phyloP scores from a whole-genome alignment of 495 filamentous ascomycete species.

The Penicillium crystallinum region DNA sequence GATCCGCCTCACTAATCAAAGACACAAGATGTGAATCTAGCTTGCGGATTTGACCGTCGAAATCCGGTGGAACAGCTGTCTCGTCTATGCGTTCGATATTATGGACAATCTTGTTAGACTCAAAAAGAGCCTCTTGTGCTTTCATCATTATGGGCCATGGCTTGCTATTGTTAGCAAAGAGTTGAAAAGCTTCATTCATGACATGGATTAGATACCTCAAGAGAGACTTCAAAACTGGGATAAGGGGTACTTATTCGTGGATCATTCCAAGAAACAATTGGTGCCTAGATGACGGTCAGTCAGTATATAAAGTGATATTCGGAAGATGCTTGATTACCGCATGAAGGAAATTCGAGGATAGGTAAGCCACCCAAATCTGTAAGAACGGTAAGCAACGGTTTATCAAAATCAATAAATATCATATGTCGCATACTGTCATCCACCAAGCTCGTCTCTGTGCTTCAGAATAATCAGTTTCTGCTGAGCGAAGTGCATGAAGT shows the following conservation, averaged over 20 bases:
- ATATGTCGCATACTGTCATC: conserved; percentile 39
- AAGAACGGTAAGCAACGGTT: conserved; percentile 31
- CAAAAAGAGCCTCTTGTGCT: conserved; percentile 41
- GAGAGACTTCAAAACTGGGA: conserved; percentile 37
- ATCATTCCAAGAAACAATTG: conserved; percentile 39
- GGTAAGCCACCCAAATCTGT: conserved; percentile 13
- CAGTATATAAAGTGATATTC: neutral
- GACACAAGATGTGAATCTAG: conserved; percentile 7
- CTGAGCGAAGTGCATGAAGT: conserved; percentile 32
- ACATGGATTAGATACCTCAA: conserved; percentile 28
- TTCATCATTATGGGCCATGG: conserved; percentile 42
- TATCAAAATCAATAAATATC: too few relatives aligned
- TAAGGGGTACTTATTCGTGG: conserved; percentile 43
- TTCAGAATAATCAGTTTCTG: conserved; percentile 37
- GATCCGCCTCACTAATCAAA: conserved; percentile 15
- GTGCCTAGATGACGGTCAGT: conserved; percentile 22
- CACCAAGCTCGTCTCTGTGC: conserved; percentile 48
- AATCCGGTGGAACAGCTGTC: neutral
- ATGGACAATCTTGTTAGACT: conserved; percentile 30
- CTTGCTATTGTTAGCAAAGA: conserved; percentile 14
- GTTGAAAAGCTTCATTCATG: too few relatives aligned
- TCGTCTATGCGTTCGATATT: conserved; percentile 11
- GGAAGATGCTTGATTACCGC: conserved; percentile 10
- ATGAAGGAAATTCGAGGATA: conserved; percentile 13
- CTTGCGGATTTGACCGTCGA: conserved; percentile 10